phyloP scores from a whole-genome alignment of 768 basidiomycete species.

The Russula olivacea region DNA sequence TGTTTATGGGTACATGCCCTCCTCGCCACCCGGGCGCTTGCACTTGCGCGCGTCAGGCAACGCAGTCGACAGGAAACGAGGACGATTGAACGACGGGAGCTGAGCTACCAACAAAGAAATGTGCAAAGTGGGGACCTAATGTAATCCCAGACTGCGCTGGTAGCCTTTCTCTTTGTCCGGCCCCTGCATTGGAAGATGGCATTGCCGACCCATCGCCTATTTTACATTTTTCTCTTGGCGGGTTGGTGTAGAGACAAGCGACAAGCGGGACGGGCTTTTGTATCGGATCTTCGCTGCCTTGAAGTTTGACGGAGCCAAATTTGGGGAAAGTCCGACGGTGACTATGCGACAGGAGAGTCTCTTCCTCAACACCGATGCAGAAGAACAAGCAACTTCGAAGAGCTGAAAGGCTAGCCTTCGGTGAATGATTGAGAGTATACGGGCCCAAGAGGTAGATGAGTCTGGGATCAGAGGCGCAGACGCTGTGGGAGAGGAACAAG shows the following conservation, averaged over 20 bases:
- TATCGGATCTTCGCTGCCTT: slow-evolving; percentile 19
- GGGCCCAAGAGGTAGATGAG: not conserved
- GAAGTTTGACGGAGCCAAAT: slow-evolving; percentile 14
- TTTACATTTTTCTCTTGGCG: not conserved
- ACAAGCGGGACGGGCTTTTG: not conserved
- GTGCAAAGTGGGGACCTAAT: not conserved
- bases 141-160: not conserved
- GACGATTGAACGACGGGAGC: slow-evolving; percentile 8
- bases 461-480: not conserved
- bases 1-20: slow-evolving; percentile 15
- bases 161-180: not conserved
- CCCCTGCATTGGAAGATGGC: not conserved
- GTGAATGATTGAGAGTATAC: not conserved
- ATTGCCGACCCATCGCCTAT: not conserved
- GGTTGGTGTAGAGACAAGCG: not conserved
- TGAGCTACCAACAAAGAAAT: not conserved
- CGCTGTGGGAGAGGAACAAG: slow-evolving; percentile 2
- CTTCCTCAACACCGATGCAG: not conserved
- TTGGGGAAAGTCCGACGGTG: not conserved
- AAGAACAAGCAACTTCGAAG: not conserved
- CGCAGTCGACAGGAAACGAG: not conserved
- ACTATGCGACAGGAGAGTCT: not conserved
- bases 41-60: not conserved
- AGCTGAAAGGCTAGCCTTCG: not conserved
- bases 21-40: not conserved